Base-by-base conservation (phyloP, 2,329 filamentous ascomycete genomes). In the Fusarium ramigenum region DNA sequence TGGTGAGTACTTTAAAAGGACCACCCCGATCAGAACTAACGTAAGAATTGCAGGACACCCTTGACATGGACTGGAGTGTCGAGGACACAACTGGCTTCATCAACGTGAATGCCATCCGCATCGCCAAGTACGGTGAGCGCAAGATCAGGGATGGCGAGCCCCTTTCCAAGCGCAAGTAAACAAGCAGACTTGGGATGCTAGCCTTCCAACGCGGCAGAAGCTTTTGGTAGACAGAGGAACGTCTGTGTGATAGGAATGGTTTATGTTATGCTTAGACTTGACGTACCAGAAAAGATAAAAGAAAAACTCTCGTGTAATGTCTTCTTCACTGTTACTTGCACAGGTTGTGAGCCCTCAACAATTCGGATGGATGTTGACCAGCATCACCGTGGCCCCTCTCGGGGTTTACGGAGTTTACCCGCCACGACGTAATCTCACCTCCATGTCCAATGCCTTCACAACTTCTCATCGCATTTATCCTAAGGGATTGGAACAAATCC, bases 341-440 rank as follows among this genome's bases (percentile, higher is more conserved):
- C 44, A 11, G 19, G 9, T 5, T 47, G 25, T 47, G 14, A n/a
- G 25, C 4, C 19, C 34, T 42, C 21, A 53, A 15, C 23, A 30
- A 30, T 11, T 30, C 30, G 28, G 10, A 60, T 59, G 34, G 23
- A n/a, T 11, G 4, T 46, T 34, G 18, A 46, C 23, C 28, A 50
- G 11, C 10, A 40, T 30, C 42, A 4, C 25, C 25, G 16, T 52
- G 47, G 23, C 50, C 30, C 58, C 32, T 56, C 34, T 69, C 70
- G 70, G 70, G 23, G 52, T 72, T 73, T 73, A 40, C 70, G 69
- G 70, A 72, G 56, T 69, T 73, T 69, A 66, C 16, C 43, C 18
- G 40, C 19, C 25, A 39, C n/a, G 42, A 58, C 50, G 57, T 64
- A 61, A 71, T 66, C 56, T 73, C 53, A 66, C 59, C 44, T 39